These are phyloP conservation scores for Kalmanozyma brasiliensis DNA, from an alignment of 1,284 basidiomycete genomes.

Conservation along the genomic window DNA sequence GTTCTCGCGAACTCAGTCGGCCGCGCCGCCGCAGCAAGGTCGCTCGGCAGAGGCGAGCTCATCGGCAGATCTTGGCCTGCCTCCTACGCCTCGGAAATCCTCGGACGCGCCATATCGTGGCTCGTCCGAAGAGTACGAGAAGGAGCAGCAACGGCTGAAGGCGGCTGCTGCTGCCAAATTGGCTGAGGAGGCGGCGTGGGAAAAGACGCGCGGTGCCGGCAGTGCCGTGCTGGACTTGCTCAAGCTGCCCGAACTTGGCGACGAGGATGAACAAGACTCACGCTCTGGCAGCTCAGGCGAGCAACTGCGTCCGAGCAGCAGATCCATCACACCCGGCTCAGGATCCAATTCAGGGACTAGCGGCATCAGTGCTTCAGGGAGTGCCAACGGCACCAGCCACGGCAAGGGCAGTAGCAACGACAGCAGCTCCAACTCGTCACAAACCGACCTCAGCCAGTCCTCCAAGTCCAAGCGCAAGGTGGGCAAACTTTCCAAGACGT, in stretches of 20 bases:
- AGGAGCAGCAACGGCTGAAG: conserved; percentile 40
- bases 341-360: conserved; percentile 17
- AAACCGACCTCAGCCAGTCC: conserved; percentile 7
- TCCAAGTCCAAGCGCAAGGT: conserved; percentile 13
- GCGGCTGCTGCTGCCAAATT: conserved; percentile 52
- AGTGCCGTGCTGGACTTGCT: conserved; percentile 58
- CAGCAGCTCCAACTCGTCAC: conserved; percentile 21
- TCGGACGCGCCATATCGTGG: conserved; percentile 6
- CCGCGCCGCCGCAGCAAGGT: conserved; percentile 25
- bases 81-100: neutral
- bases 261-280: conserved; percentile 27
- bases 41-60: conserved; percentile 10
- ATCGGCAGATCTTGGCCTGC: neutral
- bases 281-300: conserved; percentile 8
- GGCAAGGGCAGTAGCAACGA: conserved; percentile 11
- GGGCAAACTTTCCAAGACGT: conserved; percentile 14
- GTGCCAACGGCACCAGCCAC: too few relatives aligned
- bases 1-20: conserved; percentile 30
- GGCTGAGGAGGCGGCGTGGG: conserved; percentile 60
- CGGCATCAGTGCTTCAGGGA: conserved; percentile 4
- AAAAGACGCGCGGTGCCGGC: conserved; percentile 61
- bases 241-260: conserved; percentile 31
- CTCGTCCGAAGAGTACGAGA: conserved; percentile 30
- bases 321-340: conserved; percentile 39
- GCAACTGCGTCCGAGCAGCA: conserved; percentile 12